These are phyloP conservation scores for Fusarium continuum DNA, from an alignment of 2,329 filamentous ascomycete genomes.

Conservation along the genomic window DNA sequence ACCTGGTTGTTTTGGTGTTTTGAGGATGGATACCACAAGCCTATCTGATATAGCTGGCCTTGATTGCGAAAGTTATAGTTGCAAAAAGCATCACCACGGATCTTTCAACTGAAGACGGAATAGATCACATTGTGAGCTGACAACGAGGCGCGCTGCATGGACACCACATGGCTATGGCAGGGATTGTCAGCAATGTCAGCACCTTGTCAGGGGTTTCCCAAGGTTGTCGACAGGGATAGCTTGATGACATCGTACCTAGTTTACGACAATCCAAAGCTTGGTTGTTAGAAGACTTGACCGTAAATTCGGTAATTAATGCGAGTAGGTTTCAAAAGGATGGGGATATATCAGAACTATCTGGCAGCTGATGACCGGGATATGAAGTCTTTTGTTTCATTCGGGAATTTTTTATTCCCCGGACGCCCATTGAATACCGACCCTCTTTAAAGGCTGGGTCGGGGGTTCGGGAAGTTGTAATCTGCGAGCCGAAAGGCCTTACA, in stretches of 20 bases:
- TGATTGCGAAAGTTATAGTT: slow-evolving; percentile 7
- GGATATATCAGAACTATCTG: no score
- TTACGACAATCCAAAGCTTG: not conserved
- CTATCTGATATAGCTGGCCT: slow-evolving; percentile 2
- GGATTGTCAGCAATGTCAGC: slow-evolving; percentile 28
- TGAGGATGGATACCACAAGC: slow-evolving; percentile 32
- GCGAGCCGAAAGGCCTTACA: slow-evolving; percentile 4
- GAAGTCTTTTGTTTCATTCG: slow-evolving; percentile 6
- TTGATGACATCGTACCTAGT: not conserved
- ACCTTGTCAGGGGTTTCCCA: slow-evolving; percentile 6
- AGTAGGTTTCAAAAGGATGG: no score
- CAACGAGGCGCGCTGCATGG: slow-evolving; percentile 22
- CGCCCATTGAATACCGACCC: not conserved
- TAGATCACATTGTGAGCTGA: slow-evolving; percentile 8
- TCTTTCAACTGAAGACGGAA: not conserved
- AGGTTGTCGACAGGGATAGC: not conserved
- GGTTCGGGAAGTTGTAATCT: slow-evolving; percentile 10
- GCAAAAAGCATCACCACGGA: not conserved
- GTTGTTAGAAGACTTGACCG: not conserved
- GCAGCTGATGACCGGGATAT: slow-evolving; percentile 1
- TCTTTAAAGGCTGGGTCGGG: not conserved
- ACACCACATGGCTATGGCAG: slow-evolving; percentile 32
- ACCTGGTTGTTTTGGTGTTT: slow-evolving; percentile 35
- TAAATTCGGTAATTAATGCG: not conserved
- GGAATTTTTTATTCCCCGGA: slow-evolving; percentile 19